Base-by-base conservation (phyloP, 306 rosid genomes). In the Carpinus fangiana region DNA sequence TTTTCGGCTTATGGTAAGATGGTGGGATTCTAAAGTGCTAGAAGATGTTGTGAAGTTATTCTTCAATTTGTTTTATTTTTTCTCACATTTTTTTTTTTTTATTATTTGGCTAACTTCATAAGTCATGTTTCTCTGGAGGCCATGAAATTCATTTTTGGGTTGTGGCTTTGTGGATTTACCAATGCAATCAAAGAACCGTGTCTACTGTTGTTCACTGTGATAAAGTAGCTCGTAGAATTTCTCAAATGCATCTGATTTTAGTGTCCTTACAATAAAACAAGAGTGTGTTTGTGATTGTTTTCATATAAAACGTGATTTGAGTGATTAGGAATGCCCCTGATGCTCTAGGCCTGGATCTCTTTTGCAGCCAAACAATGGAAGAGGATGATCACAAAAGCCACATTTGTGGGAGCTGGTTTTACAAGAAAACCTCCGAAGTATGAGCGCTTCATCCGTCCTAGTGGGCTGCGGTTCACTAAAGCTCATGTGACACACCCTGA, bases 401-500 rank as follows among this genome's bases (percentile, higher is more conserved):
- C 95, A 60, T 94, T 94, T 82, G 98, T 94, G 23, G 97, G 98
- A 53, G 87, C 97, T 71, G 86, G 91, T 75, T 94, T 94, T 82
- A 92, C 98, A 5, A 87, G 98, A 87, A 94, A 94, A 74, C 97
- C 98, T 78, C 97, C 98, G 4, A 94, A 94, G 83, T 94, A 94
- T 0, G 98, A 94, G 85, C 89, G 98, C 1, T 92, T 92, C 66
- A 92, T 94, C 69, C 95, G 97, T 59, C 98, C 98, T 45, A 66
- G 90, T 7, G 98, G 98, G 4, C 75, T 94, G 81, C 89, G 95
- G 36, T 94, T 94, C 84, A 88, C 97, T 23, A 94, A 94, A 88
- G 93, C 97, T 73, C 97, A 94, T 41, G 96, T 94, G 74, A 92
- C 97, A n/a, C 97, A 94, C 77, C 98, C 97, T 46, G 98, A 94